These are phyloP conservation scores for Epichloe typhina DNA, from an alignment of 2,329 filamentous ascomycete species.

Conservation along the genomic window DNA sequence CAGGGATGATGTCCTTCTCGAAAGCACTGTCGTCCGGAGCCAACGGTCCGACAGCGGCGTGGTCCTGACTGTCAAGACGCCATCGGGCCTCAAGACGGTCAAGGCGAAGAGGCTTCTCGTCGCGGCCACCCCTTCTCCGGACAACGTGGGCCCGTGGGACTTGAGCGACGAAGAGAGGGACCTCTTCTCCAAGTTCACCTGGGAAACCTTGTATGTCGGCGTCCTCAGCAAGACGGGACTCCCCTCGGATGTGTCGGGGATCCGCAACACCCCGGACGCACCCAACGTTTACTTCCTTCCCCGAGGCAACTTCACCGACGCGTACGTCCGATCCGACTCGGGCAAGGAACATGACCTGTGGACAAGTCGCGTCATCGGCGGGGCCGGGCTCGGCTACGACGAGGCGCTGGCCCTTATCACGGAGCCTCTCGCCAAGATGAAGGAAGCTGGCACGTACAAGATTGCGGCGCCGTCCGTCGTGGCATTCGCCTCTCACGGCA, in stretches of 20 bases:
- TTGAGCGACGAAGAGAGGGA: conserved; percentile 11
- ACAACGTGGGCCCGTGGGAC: conserved; percentile 14
- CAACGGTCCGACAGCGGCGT: neutral
- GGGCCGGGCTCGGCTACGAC: neutral
- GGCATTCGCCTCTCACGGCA: neutral
- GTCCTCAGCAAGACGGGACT: conserved; percentile 11
- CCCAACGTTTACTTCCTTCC: neutral
- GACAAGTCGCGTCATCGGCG: neutral
- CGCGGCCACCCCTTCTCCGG: conserved; percentile 13
- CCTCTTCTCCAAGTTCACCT: conserved; percentile 15
- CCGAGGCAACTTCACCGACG: neutral
- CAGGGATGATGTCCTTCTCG: no score
- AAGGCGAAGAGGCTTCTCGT: conserved; percentile 16
- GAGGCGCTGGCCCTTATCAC: neutral
- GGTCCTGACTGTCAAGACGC: neutral
- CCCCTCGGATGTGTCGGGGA: neutral
- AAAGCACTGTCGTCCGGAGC: neutral
- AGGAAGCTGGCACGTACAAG: neutral
- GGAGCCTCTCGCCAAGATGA: neutral
- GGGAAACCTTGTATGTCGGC: conserved; percentile 11
- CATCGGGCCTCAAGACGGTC: neutral
- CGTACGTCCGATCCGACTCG: neutral
- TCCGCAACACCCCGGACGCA: neutral
- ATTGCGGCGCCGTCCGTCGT: neutral
- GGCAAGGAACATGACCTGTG: neutral